Conservation (phyloP, 2,329 filamentous ascomycete species). For the Aspergillus arachidicola region DNA sequence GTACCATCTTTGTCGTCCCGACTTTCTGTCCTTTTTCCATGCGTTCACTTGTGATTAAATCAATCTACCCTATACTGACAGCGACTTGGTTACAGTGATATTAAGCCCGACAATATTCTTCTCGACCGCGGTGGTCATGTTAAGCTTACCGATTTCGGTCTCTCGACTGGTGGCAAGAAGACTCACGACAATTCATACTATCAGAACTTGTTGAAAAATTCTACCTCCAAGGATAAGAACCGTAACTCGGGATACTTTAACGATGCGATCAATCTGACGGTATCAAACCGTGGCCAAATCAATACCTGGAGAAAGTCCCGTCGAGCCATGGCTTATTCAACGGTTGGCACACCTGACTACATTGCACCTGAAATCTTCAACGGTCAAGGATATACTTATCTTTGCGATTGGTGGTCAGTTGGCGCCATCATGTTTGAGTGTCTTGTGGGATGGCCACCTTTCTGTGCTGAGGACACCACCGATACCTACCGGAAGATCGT, state of each 20-base stretch:
- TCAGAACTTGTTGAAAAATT: slow-evolving; percentile 88
- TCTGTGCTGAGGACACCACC: slow-evolving; percentile 96
- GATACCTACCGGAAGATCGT: slow-evolving; percentile 99
- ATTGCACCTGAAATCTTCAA: slow-evolving; percentile 99
- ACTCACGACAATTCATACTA: slow-evolving; percentile 98
- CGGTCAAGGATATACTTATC: slow-evolving; percentile 91
- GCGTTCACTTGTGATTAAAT: neutral
- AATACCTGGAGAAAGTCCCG: slow-evolving; percentile 98
- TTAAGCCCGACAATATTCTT: slow-evolving; percentile 98
- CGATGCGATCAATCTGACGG: slow-evolving; percentile 96
- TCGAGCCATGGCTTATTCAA: slow-evolving; percentile 95
- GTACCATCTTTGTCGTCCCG: neutral
- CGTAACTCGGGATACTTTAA: slow-evolving; percentile 86
- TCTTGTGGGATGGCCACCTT: slow-evolving; percentile 96
- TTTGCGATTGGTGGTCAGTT: slow-evolving; percentile 99
- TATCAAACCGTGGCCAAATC: slow-evolving; percentile 96
- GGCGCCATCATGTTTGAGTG: slow-evolving; percentile 99
- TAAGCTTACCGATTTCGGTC: slow-evolving; percentile 96
- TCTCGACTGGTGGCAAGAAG: slow-evolving; percentile 97
- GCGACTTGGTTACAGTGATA: slow-evolving; percentile 66
- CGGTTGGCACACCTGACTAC: slow-evolving; percentile 96
- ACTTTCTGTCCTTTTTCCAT: neutral
- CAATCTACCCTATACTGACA: slow-evolving; percentile 20
- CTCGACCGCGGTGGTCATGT: slow-evolving; percentile 94
- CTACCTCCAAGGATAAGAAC: slow-evolving; percentile 70